A percentile compares a stretch with the other conserved stretches of the same genome.
Evolutionary conservation across 345 rosid species (phyloP).

Genomic region (Aegle marmelos): DNA sequence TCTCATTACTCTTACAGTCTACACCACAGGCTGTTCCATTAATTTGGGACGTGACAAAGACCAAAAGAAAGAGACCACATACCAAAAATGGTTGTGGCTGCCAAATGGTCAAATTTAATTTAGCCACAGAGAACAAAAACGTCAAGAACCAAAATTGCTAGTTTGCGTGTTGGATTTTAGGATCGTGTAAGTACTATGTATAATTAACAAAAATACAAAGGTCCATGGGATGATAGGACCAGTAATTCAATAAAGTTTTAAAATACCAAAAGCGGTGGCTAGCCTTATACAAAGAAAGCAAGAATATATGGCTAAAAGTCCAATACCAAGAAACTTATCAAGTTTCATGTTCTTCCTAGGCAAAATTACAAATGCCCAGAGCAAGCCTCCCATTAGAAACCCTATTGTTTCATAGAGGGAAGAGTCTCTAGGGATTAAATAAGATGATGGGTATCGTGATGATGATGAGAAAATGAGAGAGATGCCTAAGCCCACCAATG

Average conservation of each 20-base stretch:
- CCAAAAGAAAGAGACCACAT: background rate
- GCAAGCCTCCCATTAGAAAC: constrained; percentile 62
- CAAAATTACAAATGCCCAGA: constrained; percentile 80
- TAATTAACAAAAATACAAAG: constrained; percentile 7
- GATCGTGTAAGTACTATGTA: background rate
- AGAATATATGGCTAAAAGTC: constrained; percentile 68
- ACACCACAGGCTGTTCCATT: background rate
- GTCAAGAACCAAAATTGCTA: background rate
- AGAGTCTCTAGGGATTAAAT: constrained; percentile 54
- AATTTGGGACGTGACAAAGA: background rate
- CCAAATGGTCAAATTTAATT: background rate
- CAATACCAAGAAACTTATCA: constrained; percentile 61
- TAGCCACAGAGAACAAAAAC: background rate
- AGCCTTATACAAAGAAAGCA: constrained; percentile 67
- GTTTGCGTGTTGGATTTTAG: constrained; percentile 7
- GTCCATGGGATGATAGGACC: no score
- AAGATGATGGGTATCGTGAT: constrained; percentile 50
- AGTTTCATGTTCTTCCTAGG: constrained; percentile 69
- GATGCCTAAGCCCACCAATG: constrained; percentile 69
- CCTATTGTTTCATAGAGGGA: constrained; percentile 68
- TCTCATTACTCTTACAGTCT: no score
- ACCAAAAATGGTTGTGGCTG: background rate
- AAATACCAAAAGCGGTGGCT: constrained; percentile 33
- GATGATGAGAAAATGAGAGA: constrained; percentile 66
- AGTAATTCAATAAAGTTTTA: constrained; percentile 17